phyloP scores from a whole-genome alignment of 2,329 filamentous ascomycete genomes.

The Fusarium ambrosium region DNA sequence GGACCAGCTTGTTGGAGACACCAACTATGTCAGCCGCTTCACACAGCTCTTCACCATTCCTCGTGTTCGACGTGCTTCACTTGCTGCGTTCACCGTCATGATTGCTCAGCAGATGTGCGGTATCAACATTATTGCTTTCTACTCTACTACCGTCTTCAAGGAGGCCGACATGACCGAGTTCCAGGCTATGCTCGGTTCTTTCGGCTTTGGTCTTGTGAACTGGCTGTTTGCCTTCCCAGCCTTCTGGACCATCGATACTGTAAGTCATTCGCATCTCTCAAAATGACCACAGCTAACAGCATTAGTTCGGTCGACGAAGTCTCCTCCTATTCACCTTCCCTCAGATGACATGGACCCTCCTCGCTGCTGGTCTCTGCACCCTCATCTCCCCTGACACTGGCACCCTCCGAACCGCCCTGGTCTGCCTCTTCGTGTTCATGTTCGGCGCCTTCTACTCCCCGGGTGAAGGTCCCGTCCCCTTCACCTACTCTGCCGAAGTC shows the following conservation, averaged over 20 bases:
- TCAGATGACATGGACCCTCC: constrained; percentile 72
- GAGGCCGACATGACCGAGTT: constrained; percentile 69
- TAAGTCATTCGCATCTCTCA: background rate
- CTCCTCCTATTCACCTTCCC: constrained; percentile 76
- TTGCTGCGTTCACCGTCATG: constrained; percentile 86
- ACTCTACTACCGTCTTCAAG: constrained; percentile 73
- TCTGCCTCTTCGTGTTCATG: constrained; percentile 72
- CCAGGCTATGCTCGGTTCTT: constrained; percentile 64
- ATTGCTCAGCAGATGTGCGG: constrained; percentile 79
- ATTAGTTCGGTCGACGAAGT: constrained; percentile 68
- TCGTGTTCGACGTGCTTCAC: constrained; percentile 76
- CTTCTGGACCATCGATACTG: constrained; percentile 75
- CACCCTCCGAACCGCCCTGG: constrained; percentile 63
- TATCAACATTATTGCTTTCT: constrained; percentile 81
- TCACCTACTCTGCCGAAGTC: constrained; percentile 73
- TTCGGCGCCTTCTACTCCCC: constrained; percentile 76
- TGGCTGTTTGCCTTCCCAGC: constrained; percentile 77
- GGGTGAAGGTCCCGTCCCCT: constrained; percentile 74
- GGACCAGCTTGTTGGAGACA: constrained; percentile 54
- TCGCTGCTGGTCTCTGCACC: constrained; percentile 58
- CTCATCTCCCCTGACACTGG: constrained; percentile 51
- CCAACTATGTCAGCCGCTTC: constrained; percentile 62
- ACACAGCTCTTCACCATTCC: constrained; percentile 76
- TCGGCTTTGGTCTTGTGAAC: constrained; percentile 68
- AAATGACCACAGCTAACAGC: constrained; percentile 14